Base-by-base conservation (phyloP, 2,329 filamentous ascomycete genomes). In the Ascosphaera aggregata region DNA sequence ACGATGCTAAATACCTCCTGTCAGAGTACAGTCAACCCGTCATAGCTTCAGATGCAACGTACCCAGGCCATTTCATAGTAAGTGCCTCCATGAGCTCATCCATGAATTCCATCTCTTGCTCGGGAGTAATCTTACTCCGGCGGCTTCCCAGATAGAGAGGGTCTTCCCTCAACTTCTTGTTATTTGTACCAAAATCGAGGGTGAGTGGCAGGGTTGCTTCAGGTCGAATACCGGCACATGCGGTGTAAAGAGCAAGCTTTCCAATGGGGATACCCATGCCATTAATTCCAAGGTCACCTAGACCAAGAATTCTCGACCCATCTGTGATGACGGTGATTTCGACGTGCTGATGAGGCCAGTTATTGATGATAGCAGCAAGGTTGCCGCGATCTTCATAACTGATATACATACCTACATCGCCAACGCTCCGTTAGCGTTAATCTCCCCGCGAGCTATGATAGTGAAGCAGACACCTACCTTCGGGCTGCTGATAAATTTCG, bases 231-330 rank as follows among this genome's bases (percentile, higher is more conserved):
- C 89, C 89, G 42, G 89, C 89, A 52, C 86, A 92, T 36, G 79
- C 84, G 42, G 82, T 93, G 68, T 98, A 98, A 39, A 98, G 71
- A 45, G 85, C 75, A 44, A 95, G 70, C 65, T 98, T 98, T 54
- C 89, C 89, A 48, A 98, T 86, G 44, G 89, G 84, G 59, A 98
- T 98, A 47, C 89, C 89, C 65, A 95, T 92, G 52, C 89, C 89
- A 59, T 94, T 94, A 47, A 98, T 76, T 48, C 89, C 89, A 41
- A 95, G 71, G 60, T 98, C 89, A 49, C 89, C 89, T 30, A 98
- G 73, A 52, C 89, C 86, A 42, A 74, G 57, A 75, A 76, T 94
- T 47, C 89, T 78, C 37, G 85, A 94, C 44, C 89, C 89, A 56
- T 98, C 89, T 13, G 89, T 95, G 49, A 98, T 76, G 55, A 93